Evolutionary conservation across 306 rosid species (phyloP).

Genomic region (Sicyos edulis): DNA sequence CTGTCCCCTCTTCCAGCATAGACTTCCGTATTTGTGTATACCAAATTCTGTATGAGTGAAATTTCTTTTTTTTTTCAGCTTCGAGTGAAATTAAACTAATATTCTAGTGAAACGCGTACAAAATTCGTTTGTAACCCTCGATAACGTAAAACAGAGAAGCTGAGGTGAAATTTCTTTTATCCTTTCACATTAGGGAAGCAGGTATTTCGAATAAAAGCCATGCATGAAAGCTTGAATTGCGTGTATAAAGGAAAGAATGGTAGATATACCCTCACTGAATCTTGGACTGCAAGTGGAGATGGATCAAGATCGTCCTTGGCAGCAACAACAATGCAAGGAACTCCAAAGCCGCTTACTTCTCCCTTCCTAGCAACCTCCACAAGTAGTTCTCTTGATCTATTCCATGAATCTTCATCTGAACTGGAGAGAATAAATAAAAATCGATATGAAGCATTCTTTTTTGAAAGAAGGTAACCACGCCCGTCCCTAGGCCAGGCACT

Average conservation of each 20-base stretch:
- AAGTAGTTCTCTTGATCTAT: conserved; percentile 65
- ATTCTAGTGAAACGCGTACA: neutral
- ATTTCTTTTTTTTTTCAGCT: too few relatives aligned
- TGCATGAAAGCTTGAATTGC: neutral
- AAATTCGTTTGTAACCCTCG: neutral
- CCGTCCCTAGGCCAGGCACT: too few relatives aligned
- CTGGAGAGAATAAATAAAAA: conserved; percentile 42
- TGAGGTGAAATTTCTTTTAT: neutral
- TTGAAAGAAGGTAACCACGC: too few relatives aligned
- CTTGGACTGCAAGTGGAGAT: conserved; percentile 70
- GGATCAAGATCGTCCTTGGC: conserved; percentile 89
- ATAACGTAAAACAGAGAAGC: neutral
- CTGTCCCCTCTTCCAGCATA: too few relatives aligned
- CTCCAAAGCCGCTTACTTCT: conserved; percentile 67
- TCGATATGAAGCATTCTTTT: conserved; percentile 16
- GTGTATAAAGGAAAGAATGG: neutral
- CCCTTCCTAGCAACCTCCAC: conserved; percentile 77
- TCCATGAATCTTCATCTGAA: conserved; percentile 83
- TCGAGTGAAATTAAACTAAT: neutral
- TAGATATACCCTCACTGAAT: conserved; percentile 67
- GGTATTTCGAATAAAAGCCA: neutral
- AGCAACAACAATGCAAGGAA: conserved; percentile 83
- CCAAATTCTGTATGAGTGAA: too few relatives aligned
- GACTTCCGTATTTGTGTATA: too few relatives aligned
- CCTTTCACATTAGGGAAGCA: neutral